Percentiles rank a stretch among this genome's conserved stretches.
These are phyloP conservation scores for Fusarium avenaceum DNA, from an alignment of 2,329 filamentous ascomycete genomes.

Conservation along the genomic window DNA sequence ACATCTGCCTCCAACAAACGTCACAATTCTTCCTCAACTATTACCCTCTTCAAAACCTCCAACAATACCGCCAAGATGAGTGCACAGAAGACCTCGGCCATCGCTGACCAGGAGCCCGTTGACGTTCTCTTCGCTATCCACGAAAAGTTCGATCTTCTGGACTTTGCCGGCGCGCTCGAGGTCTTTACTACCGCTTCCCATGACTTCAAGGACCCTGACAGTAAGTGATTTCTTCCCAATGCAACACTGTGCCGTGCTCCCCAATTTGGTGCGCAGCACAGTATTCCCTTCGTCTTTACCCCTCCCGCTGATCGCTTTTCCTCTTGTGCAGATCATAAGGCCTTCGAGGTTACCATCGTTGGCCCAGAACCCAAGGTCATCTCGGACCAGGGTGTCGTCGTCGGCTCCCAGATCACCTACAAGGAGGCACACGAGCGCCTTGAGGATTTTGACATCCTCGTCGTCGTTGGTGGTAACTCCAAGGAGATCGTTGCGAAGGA, in stretches of 20 bases:
- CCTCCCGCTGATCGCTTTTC: conserved; percentile 17
- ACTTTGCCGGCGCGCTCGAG: conserved; percentile 69
- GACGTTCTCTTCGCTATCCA: conserved; percentile 73
- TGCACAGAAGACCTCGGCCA: conserved; percentile 69
- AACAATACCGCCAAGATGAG: conserved; percentile 64
- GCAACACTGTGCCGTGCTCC: conserved; percentile 5
- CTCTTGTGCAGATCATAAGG: conserved; percentile 62
- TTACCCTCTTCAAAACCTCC: conserved; percentile 38
- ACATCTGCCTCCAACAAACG: conserved; percentile 29
- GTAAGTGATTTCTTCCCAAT: conserved; percentile 48
- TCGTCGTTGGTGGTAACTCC: conserved; percentile 80
- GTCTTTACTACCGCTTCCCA: conserved; percentile 65
- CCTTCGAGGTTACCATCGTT: conserved; percentile 71
- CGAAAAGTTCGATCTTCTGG: conserved; percentile 70
- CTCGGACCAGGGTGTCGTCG: conserved; percentile 73
- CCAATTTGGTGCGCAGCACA: conserved; percentile 12
- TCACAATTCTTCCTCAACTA: conserved; percentile 41
- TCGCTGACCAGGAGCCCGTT: conserved; percentile 69
- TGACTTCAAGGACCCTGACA: conserved; percentile 67
- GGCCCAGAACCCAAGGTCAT: conserved; percentile 67
- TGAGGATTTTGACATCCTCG: conserved; percentile 82
- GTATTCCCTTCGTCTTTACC: conserved; percentile 33
- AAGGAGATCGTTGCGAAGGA: conserved; percentile 76
- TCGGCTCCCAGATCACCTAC: conserved; percentile 82
- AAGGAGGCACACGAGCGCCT: conserved; percentile 82